phyloP scores from a whole-genome alignment of 1,139 yeast genomes.

The Yamadazyma diddensiae region DNA sequence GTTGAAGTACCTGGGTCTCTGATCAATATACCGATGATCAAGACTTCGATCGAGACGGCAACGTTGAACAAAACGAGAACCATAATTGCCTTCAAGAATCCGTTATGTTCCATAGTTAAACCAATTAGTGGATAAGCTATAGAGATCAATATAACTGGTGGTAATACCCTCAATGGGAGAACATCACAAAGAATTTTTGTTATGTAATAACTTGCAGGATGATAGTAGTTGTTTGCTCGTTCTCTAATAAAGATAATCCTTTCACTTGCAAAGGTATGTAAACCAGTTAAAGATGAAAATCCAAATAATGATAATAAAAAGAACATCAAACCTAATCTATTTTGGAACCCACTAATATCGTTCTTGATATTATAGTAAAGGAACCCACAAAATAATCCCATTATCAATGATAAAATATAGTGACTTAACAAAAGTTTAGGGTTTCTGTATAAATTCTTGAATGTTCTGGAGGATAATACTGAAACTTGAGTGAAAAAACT shows the following conservation, averaged over 20 bases:
- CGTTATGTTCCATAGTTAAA: constrained; percentile 70
- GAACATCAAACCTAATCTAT: constrained; percentile 88
- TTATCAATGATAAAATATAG: constrained; percentile 68
- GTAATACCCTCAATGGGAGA: constrained; percentile 82
- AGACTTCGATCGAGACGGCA: constrained; percentile 79
- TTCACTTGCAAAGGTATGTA: constrained; percentile 84
- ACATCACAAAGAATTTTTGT: constrained; percentile 89
- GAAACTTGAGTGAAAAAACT: constrained; percentile 58
- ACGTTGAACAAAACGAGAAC: constrained; percentile 80
- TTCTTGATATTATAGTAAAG: constrained; percentile 78
- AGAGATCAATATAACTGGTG: constrained; percentile 79
- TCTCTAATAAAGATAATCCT: constrained; percentile 87
- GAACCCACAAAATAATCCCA: constrained; percentile 84
- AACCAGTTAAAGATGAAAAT: constrained; percentile 86
- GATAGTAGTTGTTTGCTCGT: constrained; percentile 90
- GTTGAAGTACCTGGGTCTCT: constrained; percentile 95
- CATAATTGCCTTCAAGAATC: constrained; percentile 68
- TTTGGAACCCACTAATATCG: constrained; percentile 95
- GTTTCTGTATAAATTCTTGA: constrained; percentile 87
- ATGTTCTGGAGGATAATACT: constrained; percentile 79
- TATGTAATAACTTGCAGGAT: constrained; percentile 77
- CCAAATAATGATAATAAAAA: constrained; percentile 89
- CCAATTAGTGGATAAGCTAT: constrained; percentile 94
- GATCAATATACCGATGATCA: constrained; percentile 81
- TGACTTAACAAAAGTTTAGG: constrained; percentile 83